phyloP scores from a whole-genome alignment of 2,329 filamentous ascomycete species.

The Aspergillus spinulosporus region DNA sequence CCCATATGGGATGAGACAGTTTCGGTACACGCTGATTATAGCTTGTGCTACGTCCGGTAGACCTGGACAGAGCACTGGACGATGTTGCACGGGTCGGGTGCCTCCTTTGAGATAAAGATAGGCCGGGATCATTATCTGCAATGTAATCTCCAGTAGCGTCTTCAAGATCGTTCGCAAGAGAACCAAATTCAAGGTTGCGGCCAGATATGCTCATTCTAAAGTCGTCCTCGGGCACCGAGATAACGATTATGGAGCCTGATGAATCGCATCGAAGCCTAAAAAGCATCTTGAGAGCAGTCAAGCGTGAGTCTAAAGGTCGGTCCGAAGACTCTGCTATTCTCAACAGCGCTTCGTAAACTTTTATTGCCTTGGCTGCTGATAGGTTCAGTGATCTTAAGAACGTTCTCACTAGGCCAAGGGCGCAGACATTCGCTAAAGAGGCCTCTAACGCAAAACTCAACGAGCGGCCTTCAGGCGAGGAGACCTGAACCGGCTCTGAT shows the following conservation, averaged over 20 bases:
- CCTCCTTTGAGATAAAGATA: conserved; percentile 31
- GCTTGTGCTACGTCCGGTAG: conserved; percentile 35
- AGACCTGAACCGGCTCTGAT: conserved; percentile 42
- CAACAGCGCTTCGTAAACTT: conserved; percentile 64
- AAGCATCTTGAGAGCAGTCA: conserved; percentile 74
- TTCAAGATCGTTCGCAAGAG: conserved; percentile 44
- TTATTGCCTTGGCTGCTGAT: conserved; percentile 64
- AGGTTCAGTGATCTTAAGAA: conserved; percentile 72
- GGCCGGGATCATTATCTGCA: conserved; percentile 40
- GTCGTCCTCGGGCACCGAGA: conserved; percentile 68
- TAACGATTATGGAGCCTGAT: conserved; percentile 72
- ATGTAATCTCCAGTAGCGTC: conserved; percentile 40
- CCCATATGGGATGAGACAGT: conserved; percentile 54
- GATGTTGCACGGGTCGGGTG: conserved; percentile 34
- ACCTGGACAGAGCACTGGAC: conserved; percentile 31
- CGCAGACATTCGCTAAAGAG: conserved; percentile 62
- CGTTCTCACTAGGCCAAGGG: conserved; percentile 69
- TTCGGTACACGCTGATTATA: conserved; percentile 36
- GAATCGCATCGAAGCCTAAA: conserved; percentile 83
- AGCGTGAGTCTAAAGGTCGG: conserved; percentile 67
- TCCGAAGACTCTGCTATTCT: conserved; percentile 61
- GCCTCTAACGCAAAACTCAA: conserved; percentile 32
- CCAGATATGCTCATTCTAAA: conserved; percentile 71
- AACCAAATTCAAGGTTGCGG: conserved; percentile 58
- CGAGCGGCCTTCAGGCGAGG: conserved; percentile 34